These are phyloP conservation scores for Paecilomyces niveus DNA, from an alignment of 2,329 filamentous ascomycete genomes.

Conservation along the genomic window DNA sequence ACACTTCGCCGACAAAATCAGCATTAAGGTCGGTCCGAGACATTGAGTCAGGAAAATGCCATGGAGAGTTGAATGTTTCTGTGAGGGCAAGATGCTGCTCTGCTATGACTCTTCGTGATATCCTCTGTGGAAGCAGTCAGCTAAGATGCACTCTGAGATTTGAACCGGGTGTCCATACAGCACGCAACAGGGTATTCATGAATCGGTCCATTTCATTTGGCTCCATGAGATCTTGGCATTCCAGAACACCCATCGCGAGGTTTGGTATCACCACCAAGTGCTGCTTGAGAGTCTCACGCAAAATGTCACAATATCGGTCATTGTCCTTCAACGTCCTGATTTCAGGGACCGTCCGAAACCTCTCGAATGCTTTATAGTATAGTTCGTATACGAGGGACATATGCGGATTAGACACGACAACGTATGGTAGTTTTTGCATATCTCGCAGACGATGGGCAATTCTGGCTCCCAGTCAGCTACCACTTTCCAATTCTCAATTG, in stretches of 20 bases:
- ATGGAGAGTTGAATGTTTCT: constrained; percentile 84
- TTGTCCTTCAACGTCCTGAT: constrained; percentile 85
- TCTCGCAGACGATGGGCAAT: constrained; percentile 91
- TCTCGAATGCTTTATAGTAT: constrained; percentile 95
- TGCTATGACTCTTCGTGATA: constrained; percentile 91
- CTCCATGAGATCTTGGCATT: constrained; percentile 77
- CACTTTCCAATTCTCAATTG: constrained; percentile 1
- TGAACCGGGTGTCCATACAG: constrained; percentile 48
- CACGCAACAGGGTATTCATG: constrained; percentile 88
- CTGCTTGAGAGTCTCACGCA: constrained; percentile 72
- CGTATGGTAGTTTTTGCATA: constrained; percentile 93
- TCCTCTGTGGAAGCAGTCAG: constrained; percentile 53
- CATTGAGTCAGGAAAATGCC: constrained; percentile 77
- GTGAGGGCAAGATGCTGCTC: constrained; percentile 94
- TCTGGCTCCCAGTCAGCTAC: constrained; percentile 37
- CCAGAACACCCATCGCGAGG: constrained; percentile 86
- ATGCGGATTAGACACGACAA: constrained; percentile 91
- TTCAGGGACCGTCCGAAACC: constrained; percentile 74
- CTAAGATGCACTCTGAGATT: neutral
- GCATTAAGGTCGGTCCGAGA: constrained; percentile 55
- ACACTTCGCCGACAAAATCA: constrained; percentile 93
- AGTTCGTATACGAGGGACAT: constrained; percentile 93
- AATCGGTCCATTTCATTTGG: constrained; percentile 80
- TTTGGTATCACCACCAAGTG: constrained; percentile 92
- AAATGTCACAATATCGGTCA: constrained; percentile 72